Base-by-base conservation (phyloP, 164 flowering plant genomes). In the Stephania japonica region DNA sequence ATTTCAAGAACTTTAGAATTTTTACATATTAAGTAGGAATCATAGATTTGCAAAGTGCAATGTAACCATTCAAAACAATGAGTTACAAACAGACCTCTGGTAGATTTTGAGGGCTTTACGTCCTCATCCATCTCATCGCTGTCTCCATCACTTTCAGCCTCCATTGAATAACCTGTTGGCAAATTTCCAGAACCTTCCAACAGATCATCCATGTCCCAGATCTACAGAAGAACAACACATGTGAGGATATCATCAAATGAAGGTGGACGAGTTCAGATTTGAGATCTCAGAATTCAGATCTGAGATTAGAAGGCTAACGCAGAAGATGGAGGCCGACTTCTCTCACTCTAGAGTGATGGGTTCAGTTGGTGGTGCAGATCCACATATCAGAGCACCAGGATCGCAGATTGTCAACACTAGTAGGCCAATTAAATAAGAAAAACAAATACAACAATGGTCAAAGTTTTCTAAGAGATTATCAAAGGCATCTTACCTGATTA, bases 41-140 rank as follows among this genome's bases (percentile, higher is more conserved):
- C 38, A 32, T 32, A 32, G 38, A 32, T 4, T 32, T 32, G 38
- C 38, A 32, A 32, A 32, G 38, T 32, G 2, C 38, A 32, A 47
- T 47, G 53, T 9, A 9, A 0, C 12, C 12, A 47, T 2, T 2
- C 4, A 9, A 47, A 8, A 47, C 25, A 38, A 9, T 21, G 42
- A 26, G 2, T 44, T 18, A n/a, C n/a, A n/a, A n/a, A 70, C 73
- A 64, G 71, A 85, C 90, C 87, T 84, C 74, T 78, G 38, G 72
- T 79, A 72, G 84, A 71, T 75, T 81, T 72, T 18, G 83, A 75
- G 65, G 73, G 67, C 72, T 73, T 61, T 65, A 16, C 65, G 75
- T 90, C 94, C 42, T 82, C 75, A 67, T 90, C 90, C 90, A 87
- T 88, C 25, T 81, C 90, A 79, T 88, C 88, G 70, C 79, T 79